A percentile compares a stretch with the other conserved stretches of the same genome.
Conservation (phyloP, 2,329 filamentous ascomycete genomes). For the Colletotrichum sp. region DNA sequence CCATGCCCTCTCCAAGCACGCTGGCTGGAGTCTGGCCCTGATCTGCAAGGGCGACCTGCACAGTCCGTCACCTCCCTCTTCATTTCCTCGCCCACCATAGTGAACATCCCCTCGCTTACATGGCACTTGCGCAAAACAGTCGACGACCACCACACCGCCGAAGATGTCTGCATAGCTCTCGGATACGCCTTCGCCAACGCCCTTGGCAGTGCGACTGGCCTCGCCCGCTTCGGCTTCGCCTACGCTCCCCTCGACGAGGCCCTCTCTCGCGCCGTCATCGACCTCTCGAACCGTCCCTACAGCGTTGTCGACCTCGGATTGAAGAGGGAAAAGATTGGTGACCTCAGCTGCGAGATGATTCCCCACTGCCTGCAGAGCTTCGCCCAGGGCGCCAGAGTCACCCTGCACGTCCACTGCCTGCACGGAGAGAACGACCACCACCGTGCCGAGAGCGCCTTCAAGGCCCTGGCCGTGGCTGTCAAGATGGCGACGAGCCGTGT, state of each 20-base stretch:
- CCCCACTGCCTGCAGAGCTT: slow-evolving; percentile 96
- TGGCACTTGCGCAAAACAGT: slow-evolving; percentile 53
- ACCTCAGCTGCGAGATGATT: slow-evolving; percentile 94
- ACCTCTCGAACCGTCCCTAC: slow-evolving; percentile 91
- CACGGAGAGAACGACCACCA: slow-evolving; percentile 95
- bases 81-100: background rate
- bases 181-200: slow-evolving; percentile 84
- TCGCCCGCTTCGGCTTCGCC: slow-evolving; percentile 89
- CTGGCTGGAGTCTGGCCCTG: slow-evolving; percentile 88
- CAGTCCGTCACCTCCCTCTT: slow-evolving; percentile 60
- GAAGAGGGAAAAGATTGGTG: slow-evolving; percentile 90
- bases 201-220: slow-evolving; percentile 77
- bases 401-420: slow-evolving; percentile 93
- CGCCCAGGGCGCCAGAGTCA: slow-evolving; percentile 86
- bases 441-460: slow-evolving; percentile 94
- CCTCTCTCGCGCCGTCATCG: slow-evolving; percentile 89
- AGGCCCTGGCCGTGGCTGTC: slow-evolving; percentile 89
- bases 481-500: slow-evolving; percentile 77
- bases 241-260: slow-evolving; percentile 96
- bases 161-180: slow-evolving; percentile 92
- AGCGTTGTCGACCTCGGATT: slow-evolving; percentile 84
- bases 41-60: slow-evolving; percentile 88
- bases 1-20: slow-evolving; percentile 94
- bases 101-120: background rate
- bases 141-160: slow-evolving; percentile 97